Conservation (phyloP, 306 rosid genomes). For the Heteromeles arbutifolia region DNA sequence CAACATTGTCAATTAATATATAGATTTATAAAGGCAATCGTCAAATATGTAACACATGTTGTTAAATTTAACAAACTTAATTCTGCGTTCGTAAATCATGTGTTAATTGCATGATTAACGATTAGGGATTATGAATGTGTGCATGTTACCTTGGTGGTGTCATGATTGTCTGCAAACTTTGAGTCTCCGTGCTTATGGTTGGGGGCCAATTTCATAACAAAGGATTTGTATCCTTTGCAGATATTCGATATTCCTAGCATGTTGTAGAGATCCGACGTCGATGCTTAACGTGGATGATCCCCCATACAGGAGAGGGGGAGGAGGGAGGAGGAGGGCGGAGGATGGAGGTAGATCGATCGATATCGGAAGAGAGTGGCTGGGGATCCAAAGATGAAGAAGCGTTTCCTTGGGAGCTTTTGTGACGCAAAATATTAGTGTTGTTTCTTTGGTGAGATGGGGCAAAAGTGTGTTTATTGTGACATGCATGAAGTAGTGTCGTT, state of each 20-base stretch:
- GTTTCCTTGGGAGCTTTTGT: slow-evolving; percentile 1
- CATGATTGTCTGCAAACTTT: slow-evolving; percentile 2
- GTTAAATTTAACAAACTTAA: not conserved
- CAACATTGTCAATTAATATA: not conserved
- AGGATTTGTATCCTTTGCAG: slow-evolving; percentile 43
- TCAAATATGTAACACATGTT: not conserved
- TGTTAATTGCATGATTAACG: not conserved
- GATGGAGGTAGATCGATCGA: not conserved
- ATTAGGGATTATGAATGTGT: not conserved
- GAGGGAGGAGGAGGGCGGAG: not conserved
- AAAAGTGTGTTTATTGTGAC: not conserved
- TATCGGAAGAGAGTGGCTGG: not conserved
- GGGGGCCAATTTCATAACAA: slow-evolving; percentile 31
- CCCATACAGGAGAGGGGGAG: slow-evolving; percentile 32
- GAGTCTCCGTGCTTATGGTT: slow-evolving; percentile 13
- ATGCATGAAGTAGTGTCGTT: not conserved
- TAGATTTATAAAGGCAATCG: no score
- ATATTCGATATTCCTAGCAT: slow-evolving; percentile 50
- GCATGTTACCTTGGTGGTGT: slow-evolving; percentile 6
- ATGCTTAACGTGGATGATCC: slow-evolving; percentile 40
- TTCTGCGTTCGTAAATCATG: not conserved
- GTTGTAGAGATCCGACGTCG: slow-evolving; percentile 37
- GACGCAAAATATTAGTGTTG: not conserved
- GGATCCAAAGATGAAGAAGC: slow-evolving; percentile 10
- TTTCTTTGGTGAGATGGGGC: not conserved